Base-by-base conservation (phyloP, 1,139 yeast species). In the Geotrichum restrictum region DNA sequence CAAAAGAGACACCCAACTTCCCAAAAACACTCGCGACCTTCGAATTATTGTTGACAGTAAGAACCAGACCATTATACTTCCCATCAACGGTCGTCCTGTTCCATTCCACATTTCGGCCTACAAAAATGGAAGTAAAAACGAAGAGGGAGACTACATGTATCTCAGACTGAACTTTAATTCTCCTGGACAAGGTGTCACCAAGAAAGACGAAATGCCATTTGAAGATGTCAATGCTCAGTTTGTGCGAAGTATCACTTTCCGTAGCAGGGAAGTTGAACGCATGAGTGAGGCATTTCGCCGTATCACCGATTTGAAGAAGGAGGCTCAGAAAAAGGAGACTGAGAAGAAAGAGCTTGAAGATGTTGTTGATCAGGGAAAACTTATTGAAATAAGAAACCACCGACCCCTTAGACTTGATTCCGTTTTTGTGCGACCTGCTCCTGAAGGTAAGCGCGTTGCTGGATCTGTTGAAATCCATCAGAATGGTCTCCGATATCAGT, bases 51-150 rank as follows among this genome's bases (percentile, higher is more conserved):
- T 93, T 53, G 98, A 93, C 68, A 77, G 81, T 67, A 88, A 88
- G 64, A 80, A 86, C 56, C 96, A 89, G 70, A 88, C 98, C 0
- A 86, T 93, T 52, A 80, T 93, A 56, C 74, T 93, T 56, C 98
- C 98, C 48, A 86, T 93, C 57, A 82, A 85, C 63, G 98, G 98
- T 57, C 80, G 98, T 65, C 97, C 98, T 1, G 98, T 94, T 48
- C 98, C 98, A 29, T 91, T 93, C 76, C 98, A 93, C 68, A 89
- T 93, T 63, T 88, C 89, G 66, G 77, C 97, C 7, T 91, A 88
- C 71, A 93, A 91, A 67, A 91, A 88, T 68, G 98, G 97, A 48
- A 86, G 95, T 22, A 93, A 89, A 65, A 88, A 85, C 60, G 98
- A 93, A 65, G 98, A 94, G 73, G 98, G 98, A 45, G 98, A 91